phyloP scores from a whole-genome alignment of 2,329 filamentous ascomycete species.

The Elsinoe necatrix region DNA sequence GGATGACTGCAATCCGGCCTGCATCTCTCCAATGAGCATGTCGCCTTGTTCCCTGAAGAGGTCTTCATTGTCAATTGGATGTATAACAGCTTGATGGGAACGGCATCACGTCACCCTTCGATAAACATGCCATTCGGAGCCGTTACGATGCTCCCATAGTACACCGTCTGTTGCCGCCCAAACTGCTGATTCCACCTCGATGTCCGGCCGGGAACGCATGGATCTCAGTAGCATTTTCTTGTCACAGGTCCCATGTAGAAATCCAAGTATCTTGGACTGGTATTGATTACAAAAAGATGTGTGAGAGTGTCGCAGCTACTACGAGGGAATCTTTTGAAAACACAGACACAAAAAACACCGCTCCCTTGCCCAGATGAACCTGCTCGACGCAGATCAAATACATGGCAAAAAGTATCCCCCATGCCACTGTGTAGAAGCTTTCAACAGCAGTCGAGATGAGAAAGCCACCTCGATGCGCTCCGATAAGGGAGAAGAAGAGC shows the following conservation, averaged over 20 bases:
- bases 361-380: constrained; percentile 11
- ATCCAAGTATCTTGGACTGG: not conserved
- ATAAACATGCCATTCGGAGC: not conserved
- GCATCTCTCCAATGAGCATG: not conserved
- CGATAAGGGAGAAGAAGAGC: constrained; percentile 7
- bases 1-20: not conserved
- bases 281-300: constrained; percentile 15
- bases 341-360: constrained; percentile 15
- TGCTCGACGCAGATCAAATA: constrained; percentile 12
- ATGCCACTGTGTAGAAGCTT: constrained; percentile 13
- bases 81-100: not conserved
- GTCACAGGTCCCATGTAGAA: not conserved
- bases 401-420: constrained; percentile 9
- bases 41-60: not conserved
- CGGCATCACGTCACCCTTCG: not conserved
- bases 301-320: constrained; percentile 15
- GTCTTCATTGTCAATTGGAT: not conserved
- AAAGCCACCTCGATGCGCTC: not conserved
- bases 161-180: not conserved
- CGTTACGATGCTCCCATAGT: not conserved
- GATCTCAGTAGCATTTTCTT: not conserved
- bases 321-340: constrained; percentile 16
- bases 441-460: constrained; percentile 5
- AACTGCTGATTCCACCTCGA: no score
- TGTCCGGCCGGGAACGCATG: no score